These are phyloP conservation scores for Nyssa sinensis DNA, from an alignment of 148 eudicot genomes.

Conservation along the genomic window DNA sequence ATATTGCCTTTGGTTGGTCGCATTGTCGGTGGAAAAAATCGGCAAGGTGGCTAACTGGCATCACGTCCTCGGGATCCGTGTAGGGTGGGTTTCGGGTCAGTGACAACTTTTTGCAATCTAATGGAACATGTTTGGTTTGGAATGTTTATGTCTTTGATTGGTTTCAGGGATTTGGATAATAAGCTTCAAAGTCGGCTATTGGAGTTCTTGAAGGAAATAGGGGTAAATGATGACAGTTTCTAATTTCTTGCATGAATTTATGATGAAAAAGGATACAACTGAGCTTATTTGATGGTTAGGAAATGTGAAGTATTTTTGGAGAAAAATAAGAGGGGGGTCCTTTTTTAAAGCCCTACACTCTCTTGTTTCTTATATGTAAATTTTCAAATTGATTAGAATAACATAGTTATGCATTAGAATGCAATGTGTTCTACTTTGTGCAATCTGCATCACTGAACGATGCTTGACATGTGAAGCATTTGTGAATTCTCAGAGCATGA, in stretches of 20 bases:
- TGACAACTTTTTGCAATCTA: no score
- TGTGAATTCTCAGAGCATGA: no score
- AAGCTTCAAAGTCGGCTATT: conserved; percentile 54
- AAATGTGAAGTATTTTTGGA: conserved; percentile 36
- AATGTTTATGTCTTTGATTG: conserved; percentile 8
- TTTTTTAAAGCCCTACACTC: background rate
- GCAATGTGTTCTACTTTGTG: background rate
- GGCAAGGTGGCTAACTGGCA: no score
- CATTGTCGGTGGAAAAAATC: no score
- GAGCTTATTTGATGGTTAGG: conserved; percentile 62
- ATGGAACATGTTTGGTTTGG: no score
- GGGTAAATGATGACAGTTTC: conserved; percentile 56
- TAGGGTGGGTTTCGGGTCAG: no score
- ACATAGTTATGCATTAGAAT: background rate
- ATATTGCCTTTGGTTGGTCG: no score
- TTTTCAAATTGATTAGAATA: conserved; percentile 7
- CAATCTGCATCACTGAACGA: no score
- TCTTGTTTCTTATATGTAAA: conserved; percentile 2
- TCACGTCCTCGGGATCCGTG: no score
- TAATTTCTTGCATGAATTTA: conserved; percentile 62
- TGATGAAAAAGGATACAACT: conserved; percentile 63
- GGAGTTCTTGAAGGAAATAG: conserved; percentile 68
- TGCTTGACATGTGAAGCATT: no score
- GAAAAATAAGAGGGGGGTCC: conserved; percentile 15
- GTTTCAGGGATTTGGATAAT: conserved; percentile 51